These are phyloP conservation scores for Phytophthora vignae DNA, from an alignment of 352 stramenopile species.

Conservation along the genomic window DNA sequence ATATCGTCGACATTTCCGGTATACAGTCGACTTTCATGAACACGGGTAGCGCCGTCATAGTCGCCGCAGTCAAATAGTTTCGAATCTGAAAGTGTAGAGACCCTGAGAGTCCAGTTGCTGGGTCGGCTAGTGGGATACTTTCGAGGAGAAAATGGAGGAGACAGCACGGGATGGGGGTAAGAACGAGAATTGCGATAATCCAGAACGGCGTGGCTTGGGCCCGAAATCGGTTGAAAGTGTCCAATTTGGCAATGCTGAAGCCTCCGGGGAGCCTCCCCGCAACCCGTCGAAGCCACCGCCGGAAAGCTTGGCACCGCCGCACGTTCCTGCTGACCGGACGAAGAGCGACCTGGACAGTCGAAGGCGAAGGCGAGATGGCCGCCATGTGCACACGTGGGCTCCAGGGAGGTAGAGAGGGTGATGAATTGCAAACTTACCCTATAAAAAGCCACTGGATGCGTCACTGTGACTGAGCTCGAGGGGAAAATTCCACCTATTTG, in stretches of 20 bases:
- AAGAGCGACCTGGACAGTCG: too few species aligned
- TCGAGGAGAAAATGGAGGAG: constrained; percentile 31
- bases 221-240: constrained; percentile 31
- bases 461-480: too few species aligned
- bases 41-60: constrained; percentile 16
- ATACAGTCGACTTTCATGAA: constrained; percentile 35
- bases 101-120: constrained; percentile 13
- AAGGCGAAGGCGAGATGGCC: too few species aligned
- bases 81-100: constrained; percentile 39
- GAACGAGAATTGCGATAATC: constrained; percentile 1
- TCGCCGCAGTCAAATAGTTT: constrained; percentile 23
- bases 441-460: too few species aligned
- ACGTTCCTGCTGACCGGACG: not conserved
- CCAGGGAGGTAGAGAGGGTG: too few species aligned
- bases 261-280: constrained; percentile 6
- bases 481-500: too few species aligned
- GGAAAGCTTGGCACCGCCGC: not conserved
- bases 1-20: constrained; percentile 18
- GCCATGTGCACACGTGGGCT: not conserved
- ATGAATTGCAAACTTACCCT: too few species aligned
- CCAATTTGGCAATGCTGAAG: constrained; percentile 18
- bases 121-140: constrained; percentile 32
- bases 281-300: not conserved
- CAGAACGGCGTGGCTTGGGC: not conserved
- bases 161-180: constrained; percentile 1